Conservation (phyloP, 2,329 filamentous ascomycete genomes). For the Aspergillus alliaceus region DNA sequence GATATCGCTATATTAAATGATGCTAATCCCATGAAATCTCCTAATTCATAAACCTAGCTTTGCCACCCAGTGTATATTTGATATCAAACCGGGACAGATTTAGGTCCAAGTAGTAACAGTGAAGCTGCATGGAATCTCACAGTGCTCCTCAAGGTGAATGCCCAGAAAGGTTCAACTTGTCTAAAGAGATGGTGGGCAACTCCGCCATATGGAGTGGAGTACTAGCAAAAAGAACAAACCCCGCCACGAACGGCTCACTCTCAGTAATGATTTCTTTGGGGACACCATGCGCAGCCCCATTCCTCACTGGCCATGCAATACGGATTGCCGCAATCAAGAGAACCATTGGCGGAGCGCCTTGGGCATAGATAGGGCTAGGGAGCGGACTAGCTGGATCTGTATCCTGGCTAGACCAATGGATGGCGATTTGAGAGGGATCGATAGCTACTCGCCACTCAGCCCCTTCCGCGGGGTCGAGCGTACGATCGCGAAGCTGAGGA, state of each 20-base stretch:
- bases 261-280: slow-evolving; percentile 33
- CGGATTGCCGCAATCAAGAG: slow-evolving; percentile 24
- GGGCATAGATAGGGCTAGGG: slow-evolving; percentile 1
- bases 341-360: not conserved
- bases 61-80: not conserved
- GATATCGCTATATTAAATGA: not conserved
- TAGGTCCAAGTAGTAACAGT: not conserved
- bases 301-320: slow-evolving; percentile 38
- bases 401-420: not conserved
- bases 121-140: not conserved
- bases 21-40: not conserved
- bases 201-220: slow-evolving; percentile 51
- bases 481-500: not conserved
- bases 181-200: slow-evolving; percentile 29
- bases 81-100: not conserved
- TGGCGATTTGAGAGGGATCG: not conserved
- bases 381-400: not conserved
- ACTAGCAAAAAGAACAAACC: slow-evolving; percentile 49
- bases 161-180: slow-evolving; percentile 8
- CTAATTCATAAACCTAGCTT: not conserved
- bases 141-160: not conserved
- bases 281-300: slow-evolving; percentile 33
- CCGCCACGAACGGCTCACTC: slow-evolving; percentile 34
- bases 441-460: not conserved
- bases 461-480: not conserved